Evolutionary conservation across 2,329 filamentous ascomycete species (phyloP), one percentile per base, ranked within the genome.

Genomic region (Botrytis porri): DNA sequence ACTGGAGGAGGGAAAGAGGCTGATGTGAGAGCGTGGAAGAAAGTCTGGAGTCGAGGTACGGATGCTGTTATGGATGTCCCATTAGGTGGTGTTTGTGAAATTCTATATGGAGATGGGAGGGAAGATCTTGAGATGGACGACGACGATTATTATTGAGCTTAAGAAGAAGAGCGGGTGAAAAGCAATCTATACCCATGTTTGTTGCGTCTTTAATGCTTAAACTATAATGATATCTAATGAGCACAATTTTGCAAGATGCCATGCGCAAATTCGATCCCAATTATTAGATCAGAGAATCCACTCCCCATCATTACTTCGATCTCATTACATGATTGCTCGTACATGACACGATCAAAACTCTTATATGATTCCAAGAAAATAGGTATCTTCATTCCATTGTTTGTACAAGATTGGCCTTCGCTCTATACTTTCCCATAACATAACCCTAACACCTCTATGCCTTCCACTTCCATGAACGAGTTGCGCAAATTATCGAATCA

Each of bases 41-140:
- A 86, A 73, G 86, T 97, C 29, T 99, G 96, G 96, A 94, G 90
- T 79, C 90, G 93, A 78, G 94, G 96, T 29, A 99, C 96, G 0
- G 96, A 99, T 85, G 96, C 94, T 1, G 96, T 98, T 12, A 93
- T 99, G 93, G 96, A 99, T 83, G 91, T 99, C 66, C 96, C 96
- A 12, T 88, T 98, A 76, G 95, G 94, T 16, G 96, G 95, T 0
- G 95, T 98, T 2, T 98, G 95, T 80, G 95, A 99, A 84, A 90
- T 99, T 48, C 81, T 99, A 35, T 99, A 98, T 82, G 95, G 94
- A 0, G 87, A 88, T 71, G 83, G 84, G 22, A 71, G 70, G 32
- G 41, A 39, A 25, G 71, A 70, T 25, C 60, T n/a, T 54, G 71
- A 32, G 4, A 48, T 41, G 41, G 71, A 48, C 25, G 71, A 73